These are phyloP conservation scores for Spathaspora gorwiae DNA, from an alignment of 805 yeast genomes.

Conservation along the genomic window DNA sequence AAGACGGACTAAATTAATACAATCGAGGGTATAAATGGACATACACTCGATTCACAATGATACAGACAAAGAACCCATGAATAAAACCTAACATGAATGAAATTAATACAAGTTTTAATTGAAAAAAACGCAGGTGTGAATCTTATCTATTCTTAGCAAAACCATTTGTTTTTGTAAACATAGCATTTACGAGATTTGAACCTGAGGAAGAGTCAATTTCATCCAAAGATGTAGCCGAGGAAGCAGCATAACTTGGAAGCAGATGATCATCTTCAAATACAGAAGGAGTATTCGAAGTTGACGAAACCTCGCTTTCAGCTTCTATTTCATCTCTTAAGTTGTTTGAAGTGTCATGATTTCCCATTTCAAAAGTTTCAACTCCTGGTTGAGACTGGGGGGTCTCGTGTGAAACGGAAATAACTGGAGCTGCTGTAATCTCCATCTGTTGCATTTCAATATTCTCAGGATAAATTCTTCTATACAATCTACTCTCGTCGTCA, in stretches of 20 bases:
- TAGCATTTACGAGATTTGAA: not conserved
- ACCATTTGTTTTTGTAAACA: not conserved
- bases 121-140: no score
- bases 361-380: conserved; percentile 18
- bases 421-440: conserved; percentile 1
- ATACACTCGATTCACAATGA: no score
- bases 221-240: conserved; percentile 34
- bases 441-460: not conserved
- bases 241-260: conserved; percentile 13
- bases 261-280: conserved; percentile 30
- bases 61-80: no score
- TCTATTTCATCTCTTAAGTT: conserved; percentile 5
- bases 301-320: conserved; percentile 20
- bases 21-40: no score
- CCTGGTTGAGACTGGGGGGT: not conserved
- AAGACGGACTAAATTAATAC: no score
- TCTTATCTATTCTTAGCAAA: not conserved
- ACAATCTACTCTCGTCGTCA: conserved; percentile 6
- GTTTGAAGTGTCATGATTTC: not conserved
- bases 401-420: not conserved
- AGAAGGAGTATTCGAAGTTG: conserved; percentile 34
- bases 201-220: conserved; percentile 13
- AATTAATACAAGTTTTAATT: no score
- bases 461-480: conserved; percentile 4
- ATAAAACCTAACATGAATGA: no score